These are phyloP conservation scores for Desmodesmus armatus DNA, from an alignment of 139 green algal genomes.

Conservation along the genomic window DNA sequence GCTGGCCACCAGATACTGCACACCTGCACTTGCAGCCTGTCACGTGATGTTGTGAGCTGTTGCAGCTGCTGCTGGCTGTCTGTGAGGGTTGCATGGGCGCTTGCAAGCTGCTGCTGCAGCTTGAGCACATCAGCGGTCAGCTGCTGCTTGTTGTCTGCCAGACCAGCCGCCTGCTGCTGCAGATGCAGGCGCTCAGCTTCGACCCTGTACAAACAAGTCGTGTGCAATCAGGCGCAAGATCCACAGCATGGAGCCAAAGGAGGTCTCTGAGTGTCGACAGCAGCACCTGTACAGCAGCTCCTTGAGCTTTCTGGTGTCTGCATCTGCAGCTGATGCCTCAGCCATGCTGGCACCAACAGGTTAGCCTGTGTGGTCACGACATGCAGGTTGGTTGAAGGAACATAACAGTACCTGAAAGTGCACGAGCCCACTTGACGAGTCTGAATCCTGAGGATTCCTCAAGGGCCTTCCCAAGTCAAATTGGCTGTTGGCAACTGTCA, in stretches of 20 bases:
- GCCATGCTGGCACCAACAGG: too few relatives aligned
- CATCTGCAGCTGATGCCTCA: too few relatives aligned
- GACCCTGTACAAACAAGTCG: slow-evolving; percentile 6
- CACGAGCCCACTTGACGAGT: too few relatives aligned
- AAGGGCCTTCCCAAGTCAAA: too few relatives aligned
- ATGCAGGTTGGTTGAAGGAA: too few relatives aligned
- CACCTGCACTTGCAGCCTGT: background rate
- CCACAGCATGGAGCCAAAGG: too few relatives aligned
- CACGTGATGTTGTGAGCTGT: background rate
- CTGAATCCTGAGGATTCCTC: too few relatives aligned
- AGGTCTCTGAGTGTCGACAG: too few relatives aligned
- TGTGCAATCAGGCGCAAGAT: background rate
- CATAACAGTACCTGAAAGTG: too few relatives aligned
- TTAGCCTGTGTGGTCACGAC: too few relatives aligned
- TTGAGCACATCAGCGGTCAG: background rate
- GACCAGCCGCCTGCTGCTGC: background rate
- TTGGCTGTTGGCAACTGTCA: too few relatives aligned
- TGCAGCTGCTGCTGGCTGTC: background rate
- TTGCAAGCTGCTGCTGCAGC: slow-evolving; percentile 32
- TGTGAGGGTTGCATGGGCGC: background rate
- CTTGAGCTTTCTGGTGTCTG: slow-evolving; percentile 15
- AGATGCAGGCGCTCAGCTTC: slow-evolving; percentile 22
- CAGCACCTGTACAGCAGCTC: slow-evolving; percentile 41
- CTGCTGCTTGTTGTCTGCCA: slow-evolving; percentile 8
- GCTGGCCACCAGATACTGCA: too few relatives aligned